These are phyloP conservation scores for Vigna nakashimae DNA, from an alignment of 306 rosid species.

Conservation along the genomic window DNA sequence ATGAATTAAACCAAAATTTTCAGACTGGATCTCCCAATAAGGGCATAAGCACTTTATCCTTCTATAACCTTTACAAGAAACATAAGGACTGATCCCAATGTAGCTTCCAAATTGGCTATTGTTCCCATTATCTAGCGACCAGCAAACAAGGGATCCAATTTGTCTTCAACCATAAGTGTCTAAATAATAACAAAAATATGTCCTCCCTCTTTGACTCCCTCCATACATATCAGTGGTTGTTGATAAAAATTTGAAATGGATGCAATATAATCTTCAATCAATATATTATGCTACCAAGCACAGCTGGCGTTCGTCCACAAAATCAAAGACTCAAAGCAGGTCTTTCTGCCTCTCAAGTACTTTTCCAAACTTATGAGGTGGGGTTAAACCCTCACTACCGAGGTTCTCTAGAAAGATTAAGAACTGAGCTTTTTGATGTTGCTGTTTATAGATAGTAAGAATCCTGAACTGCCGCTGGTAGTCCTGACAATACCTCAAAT, in stretches of 20 bases:
- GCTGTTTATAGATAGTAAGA: not conserved
- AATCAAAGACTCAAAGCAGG: not conserved
- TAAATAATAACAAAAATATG: constrained; percentile 7
- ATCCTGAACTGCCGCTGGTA: constrained; percentile 22
- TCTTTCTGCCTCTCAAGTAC: not conserved
- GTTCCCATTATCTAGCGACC: not conserved
- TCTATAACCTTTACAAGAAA: constrained; percentile 9
- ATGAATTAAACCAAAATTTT: constrained; percentile 1
- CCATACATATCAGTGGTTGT: not conserved
- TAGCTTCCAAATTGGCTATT: constrained; percentile 10
- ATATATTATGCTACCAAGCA: not conserved
- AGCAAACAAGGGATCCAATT: not conserved
- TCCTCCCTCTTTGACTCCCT: not conserved
- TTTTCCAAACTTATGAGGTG: not conserved
- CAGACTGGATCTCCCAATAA: constrained; percentile 15
- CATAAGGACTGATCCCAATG: not conserved
- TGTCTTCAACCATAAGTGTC: not conserved
- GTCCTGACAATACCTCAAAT: constrained; percentile 3
- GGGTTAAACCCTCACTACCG: not conserved
- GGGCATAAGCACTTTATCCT: constrained; percentile 8
- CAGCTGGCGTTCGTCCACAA: not conserved
- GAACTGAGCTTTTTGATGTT: not conserved
- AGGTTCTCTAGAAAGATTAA: constrained; percentile 15
- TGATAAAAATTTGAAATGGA: constrained; percentile 14
- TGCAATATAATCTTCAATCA: constrained; percentile 14